Conservation (phyloP, 345 rosid genomes). For the Excoecaria agallocha region DNA sequence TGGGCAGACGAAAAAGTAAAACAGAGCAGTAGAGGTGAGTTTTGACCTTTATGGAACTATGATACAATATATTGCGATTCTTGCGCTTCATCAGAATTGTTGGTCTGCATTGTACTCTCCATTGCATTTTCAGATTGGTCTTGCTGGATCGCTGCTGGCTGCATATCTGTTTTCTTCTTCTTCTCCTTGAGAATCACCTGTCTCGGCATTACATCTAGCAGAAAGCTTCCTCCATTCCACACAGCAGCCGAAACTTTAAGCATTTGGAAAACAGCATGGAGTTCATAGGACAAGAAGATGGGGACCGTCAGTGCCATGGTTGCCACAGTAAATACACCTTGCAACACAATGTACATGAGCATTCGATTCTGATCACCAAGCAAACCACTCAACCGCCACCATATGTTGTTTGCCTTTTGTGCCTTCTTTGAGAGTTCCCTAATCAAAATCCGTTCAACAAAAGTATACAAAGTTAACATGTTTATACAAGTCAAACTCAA, state of each 20-base stretch:
- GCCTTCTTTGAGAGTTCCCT: slow-evolving; percentile 93
- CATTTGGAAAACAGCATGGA: slow-evolving; percentile 69
- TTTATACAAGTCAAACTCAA: not conserved
- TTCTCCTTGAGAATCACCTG: slow-evolving; percentile 85
- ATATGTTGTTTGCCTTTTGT: slow-evolving; percentile 71
- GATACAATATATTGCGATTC: not conserved
- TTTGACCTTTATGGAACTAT: not conserved
- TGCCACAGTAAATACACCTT: slow-evolving; percentile 82
- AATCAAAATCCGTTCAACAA: slow-evolving; percentile 4
- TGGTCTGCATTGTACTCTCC: slow-evolving; percentile 13
- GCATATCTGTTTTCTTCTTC: slow-evolving; percentile 53
- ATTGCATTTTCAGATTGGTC: slow-evolving; percentile 15
- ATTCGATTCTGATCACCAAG: slow-evolving; percentile 83
- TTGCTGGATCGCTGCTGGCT: slow-evolving; percentile 12
- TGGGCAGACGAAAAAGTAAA: not conserved
- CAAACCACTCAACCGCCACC: slow-evolving; percentile 84
- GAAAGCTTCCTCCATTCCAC: slow-evolving; percentile 94
- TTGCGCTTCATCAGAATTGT: slow-evolving; percentile 1
- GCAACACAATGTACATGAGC: slow-evolving; percentile 72
- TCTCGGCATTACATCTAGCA: slow-evolving; percentile 82
- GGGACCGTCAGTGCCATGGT: slow-evolving; percentile 94
- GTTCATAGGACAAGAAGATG: slow-evolving; percentile 70
- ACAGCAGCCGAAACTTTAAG: slow-evolving; percentile 84
- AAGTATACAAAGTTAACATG: not conserved
- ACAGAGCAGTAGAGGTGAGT: not conserved